These are phyloP conservation scores for Eucalyptus curtisii DNA, from an alignment of 345 rosid genomes.

Conservation along the genomic window DNA sequence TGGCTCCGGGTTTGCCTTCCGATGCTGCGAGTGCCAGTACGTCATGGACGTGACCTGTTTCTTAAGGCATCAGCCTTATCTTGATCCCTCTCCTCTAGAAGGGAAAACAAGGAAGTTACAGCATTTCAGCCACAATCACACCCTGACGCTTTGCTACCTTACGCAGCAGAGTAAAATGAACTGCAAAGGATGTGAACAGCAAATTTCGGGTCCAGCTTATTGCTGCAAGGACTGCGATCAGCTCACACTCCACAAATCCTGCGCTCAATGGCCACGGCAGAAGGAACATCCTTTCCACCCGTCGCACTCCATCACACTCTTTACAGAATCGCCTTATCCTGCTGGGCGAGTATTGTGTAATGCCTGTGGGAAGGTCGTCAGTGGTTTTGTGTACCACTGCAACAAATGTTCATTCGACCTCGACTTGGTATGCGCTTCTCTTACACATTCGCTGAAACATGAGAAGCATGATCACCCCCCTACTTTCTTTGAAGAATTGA, in stretches of 20 bases:
- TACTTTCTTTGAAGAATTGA: not conserved
- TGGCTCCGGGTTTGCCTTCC: not conserved
- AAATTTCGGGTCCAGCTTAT: not conserved
- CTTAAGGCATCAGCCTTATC: not conserved
- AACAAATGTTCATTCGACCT: not conserved
- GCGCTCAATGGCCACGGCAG: not conserved
- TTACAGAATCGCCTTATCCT: not conserved
- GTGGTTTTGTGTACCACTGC: not conserved
- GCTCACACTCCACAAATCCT: not conserved
- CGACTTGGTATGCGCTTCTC: not conserved
- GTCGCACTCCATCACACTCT: not conserved
- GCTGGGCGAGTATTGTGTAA: not conserved
- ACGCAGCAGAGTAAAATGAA: not conserved
- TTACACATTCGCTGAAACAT: not conserved
- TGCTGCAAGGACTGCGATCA: not conserved
- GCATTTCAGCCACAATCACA: not conserved
- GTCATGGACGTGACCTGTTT: not conserved
- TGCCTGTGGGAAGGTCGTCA: not conserved
- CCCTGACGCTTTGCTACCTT: not conserved
- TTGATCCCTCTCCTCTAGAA: not conserved
- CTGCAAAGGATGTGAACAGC: not conserved
- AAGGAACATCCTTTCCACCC: not conserved
- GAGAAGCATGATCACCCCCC: not conserved
- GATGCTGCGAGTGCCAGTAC: slow-evolving; percentile 1
- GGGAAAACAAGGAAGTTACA: not conserved